These are phyloP conservation scores for Chaetomium sp. DNA, from an alignment of 2,329 filamentous ascomycete species.

Conservation along the genomic window DNA sequence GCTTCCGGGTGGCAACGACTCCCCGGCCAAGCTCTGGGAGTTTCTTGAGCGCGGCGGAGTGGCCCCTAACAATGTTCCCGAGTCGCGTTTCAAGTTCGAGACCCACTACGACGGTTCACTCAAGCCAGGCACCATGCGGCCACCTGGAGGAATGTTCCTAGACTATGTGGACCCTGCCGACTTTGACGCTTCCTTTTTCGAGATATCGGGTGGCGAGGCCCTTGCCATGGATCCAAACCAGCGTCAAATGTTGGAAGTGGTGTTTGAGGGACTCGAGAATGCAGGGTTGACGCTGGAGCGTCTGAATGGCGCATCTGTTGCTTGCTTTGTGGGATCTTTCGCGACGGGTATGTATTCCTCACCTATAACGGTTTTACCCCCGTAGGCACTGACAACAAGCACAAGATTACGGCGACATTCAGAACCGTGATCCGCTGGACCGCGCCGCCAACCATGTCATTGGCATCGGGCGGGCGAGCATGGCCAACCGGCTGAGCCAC, in stretches of 20 bases:
- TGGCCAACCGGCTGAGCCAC: not conserved
- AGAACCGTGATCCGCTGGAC: not conserved
- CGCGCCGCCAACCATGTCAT: not conserved
- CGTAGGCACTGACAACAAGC: no score
- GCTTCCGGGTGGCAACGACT: conserved; percentile 43
- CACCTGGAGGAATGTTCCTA: no score
- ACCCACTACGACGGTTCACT: no score
- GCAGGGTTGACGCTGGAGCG: conserved; percentile 37
- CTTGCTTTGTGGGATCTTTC: not conserved
- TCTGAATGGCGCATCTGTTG: conserved; percentile 27
- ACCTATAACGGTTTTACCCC: no score
- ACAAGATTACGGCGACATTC: not conserved
- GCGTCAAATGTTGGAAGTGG: conserved; percentile 40
- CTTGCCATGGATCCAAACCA: conserved; percentile 42
- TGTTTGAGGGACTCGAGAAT: conserved; percentile 42
- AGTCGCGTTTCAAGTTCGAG: no score
- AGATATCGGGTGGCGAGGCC: conserved; percentile 40
- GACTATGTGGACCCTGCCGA: conserved; percentile 19
- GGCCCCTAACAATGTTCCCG: no score
- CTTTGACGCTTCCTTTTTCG: conserved; percentile 45
- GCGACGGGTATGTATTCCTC: not conserved
- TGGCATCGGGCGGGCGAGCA: not conserved
- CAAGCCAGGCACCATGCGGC: no score
- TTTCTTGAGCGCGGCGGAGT: conserved; percentile 27
- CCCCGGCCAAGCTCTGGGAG: conserved; percentile 44